Percentiles rank a stretch among this genome's conserved stretches.
Evolutionary conservation across 768 basidiomycete genomes (phyloP).

Genomic region (Kwoniella dendrophila): DNA sequence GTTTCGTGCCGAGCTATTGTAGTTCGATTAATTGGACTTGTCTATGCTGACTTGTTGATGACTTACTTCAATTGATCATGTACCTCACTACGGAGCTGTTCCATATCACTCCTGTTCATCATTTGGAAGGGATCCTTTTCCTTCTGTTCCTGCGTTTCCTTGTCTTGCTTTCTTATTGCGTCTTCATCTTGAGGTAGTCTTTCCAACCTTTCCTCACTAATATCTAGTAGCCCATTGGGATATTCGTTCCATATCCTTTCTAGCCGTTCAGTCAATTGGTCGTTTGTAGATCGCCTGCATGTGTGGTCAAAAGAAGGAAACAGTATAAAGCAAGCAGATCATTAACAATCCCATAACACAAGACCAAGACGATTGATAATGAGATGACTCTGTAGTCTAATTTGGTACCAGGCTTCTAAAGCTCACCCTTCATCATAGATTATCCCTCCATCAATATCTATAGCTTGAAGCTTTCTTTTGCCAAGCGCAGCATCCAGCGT

Average conservation of each 20-base stretch:
- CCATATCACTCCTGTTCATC: conserved; percentile 43
- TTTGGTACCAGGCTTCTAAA: too few relatives aligned
- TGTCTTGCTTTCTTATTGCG: conserved; percentile 13
- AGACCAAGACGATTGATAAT: too few relatives aligned
- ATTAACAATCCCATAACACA: too few relatives aligned
- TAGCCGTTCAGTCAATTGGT: conserved; percentile 35
- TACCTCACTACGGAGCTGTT: conserved; percentile 34
- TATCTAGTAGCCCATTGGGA: conserved; percentile 43
- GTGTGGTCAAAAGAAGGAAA: too few relatives aligned
- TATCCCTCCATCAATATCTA: conserved; percentile 32
- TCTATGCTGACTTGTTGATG: too few relatives aligned
- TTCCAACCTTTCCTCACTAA: conserved; percentile 29
- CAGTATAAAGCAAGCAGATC: too few relatives aligned
- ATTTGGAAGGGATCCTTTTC: conserved; percentile 16
- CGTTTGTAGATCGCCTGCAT: conserved; percentile 30
- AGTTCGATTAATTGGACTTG: background rate
- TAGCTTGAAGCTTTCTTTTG: conserved; percentile 19
- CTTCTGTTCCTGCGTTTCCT: conserved; percentile 6
- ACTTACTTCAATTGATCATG: conserved; percentile 45
- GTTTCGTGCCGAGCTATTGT: conserved; percentile 43
- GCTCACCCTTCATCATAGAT: conserved; percentile 33
- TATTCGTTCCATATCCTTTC: conserved; percentile 49
- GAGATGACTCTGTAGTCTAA: too few relatives aligned
- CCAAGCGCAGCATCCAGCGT: conserved; percentile 27
- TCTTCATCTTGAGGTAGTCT: conserved; percentile 22